phyloP scores from a whole-genome alignment of 2,329 filamentous ascomycete species.

The Arthroderma sp. region DNA sequence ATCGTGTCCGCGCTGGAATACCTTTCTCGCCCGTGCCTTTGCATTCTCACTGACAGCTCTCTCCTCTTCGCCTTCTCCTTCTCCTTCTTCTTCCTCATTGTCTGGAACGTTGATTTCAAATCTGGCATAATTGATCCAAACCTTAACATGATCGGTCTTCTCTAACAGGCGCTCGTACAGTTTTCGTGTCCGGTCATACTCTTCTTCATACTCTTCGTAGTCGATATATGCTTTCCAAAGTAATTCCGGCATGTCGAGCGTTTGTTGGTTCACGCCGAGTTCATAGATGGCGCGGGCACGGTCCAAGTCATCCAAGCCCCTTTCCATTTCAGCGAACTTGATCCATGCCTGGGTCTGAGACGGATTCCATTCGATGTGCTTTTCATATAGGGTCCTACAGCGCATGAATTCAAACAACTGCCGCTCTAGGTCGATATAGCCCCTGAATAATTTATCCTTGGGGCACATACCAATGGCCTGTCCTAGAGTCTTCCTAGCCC shows the following conservation, averaged over 20 bases:
- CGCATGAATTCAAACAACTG: slow-evolving; percentile 89
- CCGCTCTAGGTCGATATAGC: slow-evolving; percentile 84
- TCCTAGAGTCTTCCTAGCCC: slow-evolving; percentile 78
- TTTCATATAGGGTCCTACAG: slow-evolving; percentile 83
- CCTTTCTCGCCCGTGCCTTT: slow-evolving; percentile 63
- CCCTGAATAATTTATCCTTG: slow-evolving; percentile 88
- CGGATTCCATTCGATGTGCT: slow-evolving; percentile 84
- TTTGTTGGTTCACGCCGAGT: slow-evolving; percentile 66
- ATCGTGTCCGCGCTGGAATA: slow-evolving; percentile 78
- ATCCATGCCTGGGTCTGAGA: slow-evolving; percentile 92
- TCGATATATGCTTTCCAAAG: slow-evolving; percentile 98
- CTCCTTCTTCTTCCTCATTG: slow-evolving; percentile 48
- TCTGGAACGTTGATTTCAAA: slow-evolving; percentile 94
- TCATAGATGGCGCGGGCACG: slow-evolving; percentile 85
- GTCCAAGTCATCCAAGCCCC: slow-evolving; percentile 78
- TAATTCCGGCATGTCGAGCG: slow-evolving; percentile 91
- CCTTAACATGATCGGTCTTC: slow-evolving; percentile 98
- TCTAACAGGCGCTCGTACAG: slow-evolving; percentile 83
- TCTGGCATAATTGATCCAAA: slow-evolving; percentile 97
- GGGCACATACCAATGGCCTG: slow-evolving; percentile 87
- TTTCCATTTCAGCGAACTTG: slow-evolving; percentile 85
- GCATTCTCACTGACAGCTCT: slow-evolving; percentile 63
- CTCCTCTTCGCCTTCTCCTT: slow-evolving; percentile 35
- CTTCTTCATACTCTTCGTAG: slow-evolving; percentile 90
- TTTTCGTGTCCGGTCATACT: slow-evolving; percentile 67